These are phyloP conservation scores for Cyanophora paradoxa DNA, from an alignment of 78 protist species.

Conservation along the genomic window DNA sequence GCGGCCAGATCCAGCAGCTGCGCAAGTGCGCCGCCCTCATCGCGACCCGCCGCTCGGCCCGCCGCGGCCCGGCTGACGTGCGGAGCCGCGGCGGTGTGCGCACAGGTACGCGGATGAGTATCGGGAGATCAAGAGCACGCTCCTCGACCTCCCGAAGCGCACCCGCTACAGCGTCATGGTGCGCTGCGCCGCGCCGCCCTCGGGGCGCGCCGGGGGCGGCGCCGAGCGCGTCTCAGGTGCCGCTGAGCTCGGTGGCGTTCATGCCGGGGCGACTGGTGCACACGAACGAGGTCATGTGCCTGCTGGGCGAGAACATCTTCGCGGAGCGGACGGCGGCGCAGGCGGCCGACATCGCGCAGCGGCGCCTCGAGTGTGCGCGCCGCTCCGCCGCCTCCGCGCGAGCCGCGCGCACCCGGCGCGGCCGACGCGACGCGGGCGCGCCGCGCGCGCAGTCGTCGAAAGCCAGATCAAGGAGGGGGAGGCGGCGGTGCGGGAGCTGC, in stretches of 20 bases:
- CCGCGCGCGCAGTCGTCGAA: too few relatives aligned
- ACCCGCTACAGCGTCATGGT: not conserved
- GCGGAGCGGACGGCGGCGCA: conserved; percentile 23
- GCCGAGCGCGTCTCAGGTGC: too few relatives aligned
- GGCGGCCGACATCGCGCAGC: not conserved
- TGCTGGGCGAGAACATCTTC: conserved; percentile 34
- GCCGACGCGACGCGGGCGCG: too few relatives aligned
- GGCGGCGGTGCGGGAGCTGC: not conserved
- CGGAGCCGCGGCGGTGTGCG: too few relatives aligned
- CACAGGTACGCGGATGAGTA: not conserved
- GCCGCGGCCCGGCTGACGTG: too few relatives aligned
- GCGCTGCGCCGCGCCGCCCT: too few relatives aligned
- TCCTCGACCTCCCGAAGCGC: not conserved
- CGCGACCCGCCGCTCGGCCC: too few relatives aligned
- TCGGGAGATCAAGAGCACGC: not conserved
- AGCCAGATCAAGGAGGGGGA: not conserved
- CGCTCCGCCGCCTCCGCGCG: too few relatives aligned
- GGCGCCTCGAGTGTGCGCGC: not conserved
- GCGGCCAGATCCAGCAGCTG: too few relatives aligned
- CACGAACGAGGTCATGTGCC: conserved; percentile 37
- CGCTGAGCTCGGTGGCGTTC: conserved; percentile 17
- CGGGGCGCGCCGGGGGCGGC: too few relatives aligned
- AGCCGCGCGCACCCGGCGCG: too few relatives aligned
- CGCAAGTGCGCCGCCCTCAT: too few relatives aligned
- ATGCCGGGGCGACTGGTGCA: conserved; percentile 22